A percentile compares a stretch with the other conserved stretches of the same genome.
Conservation (phyloP, 31 red algal genomes). For the Odonthalia washingtoniensis region DNA sequence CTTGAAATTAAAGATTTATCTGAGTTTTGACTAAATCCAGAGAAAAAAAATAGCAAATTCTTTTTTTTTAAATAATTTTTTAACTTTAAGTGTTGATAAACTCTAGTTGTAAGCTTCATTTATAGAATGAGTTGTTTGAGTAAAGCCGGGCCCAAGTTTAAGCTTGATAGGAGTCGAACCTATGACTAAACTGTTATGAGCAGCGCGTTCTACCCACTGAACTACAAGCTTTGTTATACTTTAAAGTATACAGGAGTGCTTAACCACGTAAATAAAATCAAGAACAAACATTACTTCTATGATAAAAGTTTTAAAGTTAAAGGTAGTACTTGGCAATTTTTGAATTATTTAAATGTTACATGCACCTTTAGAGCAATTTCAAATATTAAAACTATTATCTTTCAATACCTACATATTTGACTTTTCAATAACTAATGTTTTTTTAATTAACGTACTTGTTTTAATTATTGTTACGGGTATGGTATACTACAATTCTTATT, state of each 20-base stretch:
- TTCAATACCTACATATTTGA: constrained; percentile 15
- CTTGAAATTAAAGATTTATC: not conserved
- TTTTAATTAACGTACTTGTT: constrained; percentile 23
- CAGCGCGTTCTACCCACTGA: not conserved
- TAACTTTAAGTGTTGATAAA: constrained; percentile 5
- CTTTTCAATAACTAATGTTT: constrained; percentile 49
- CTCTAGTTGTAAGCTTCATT: constrained; percentile 7
- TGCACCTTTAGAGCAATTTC: constrained; percentile 40
- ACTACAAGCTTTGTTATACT: constrained; percentile 10
- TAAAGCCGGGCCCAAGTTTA: too few relatives aligned
- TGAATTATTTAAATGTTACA: too few relatives aligned
- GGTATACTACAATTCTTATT: not conserved
- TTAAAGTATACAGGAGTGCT: too few relatives aligned
- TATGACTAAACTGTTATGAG: constrained; percentile 26
- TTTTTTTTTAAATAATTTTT: constrained; percentile 22
- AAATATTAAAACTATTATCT: constrained; percentile 27
- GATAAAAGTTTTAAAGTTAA: too few relatives aligned
- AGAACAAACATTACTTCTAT: too few relatives aligned
- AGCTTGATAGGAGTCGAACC: constrained; percentile 27
- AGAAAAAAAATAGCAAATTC: constrained; percentile 8
- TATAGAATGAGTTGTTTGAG: not conserved
- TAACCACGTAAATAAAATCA: too few relatives aligned
- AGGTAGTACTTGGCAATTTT: too few relatives aligned
- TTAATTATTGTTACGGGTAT: constrained; percentile 20
- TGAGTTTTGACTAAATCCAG: not conserved